These are phyloP conservation scores for Tylopilus balloui DNA, from an alignment of 768 basidiomycete genomes.

Conservation along the genomic window DNA sequence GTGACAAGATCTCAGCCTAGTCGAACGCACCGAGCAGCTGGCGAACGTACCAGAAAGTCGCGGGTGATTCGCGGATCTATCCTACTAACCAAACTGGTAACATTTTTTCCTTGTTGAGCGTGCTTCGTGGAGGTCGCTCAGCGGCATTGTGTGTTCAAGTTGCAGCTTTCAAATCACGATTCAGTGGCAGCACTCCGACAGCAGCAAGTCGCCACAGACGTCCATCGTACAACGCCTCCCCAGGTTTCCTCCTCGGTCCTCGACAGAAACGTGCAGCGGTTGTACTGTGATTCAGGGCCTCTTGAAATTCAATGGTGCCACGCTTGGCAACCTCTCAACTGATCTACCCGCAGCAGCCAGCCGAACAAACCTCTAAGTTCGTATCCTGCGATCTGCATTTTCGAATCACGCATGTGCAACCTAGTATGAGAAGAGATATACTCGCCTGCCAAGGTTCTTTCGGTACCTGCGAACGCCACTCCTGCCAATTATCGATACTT, in stretches of 20 bases:
- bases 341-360: neutral
- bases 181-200: conserved; percentile 1
- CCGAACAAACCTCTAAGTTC: neutral
- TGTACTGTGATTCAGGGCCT: too few relatives aligned
- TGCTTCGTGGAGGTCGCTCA: conserved; percentile 1
- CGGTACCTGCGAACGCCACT: conserved; percentile 4
- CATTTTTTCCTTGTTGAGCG: too few relatives aligned
- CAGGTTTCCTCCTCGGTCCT: neutral
- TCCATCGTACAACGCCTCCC: neutral
- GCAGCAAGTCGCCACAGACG: neutral
- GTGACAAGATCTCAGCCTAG: neutral
- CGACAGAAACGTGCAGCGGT: too few relatives aligned
- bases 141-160: too few relatives aligned
- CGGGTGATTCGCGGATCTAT: neutral
- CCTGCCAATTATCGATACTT: neutral
- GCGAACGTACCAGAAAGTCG: neutral
- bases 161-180: too few relatives aligned
- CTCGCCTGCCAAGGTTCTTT: conserved; percentile 4
- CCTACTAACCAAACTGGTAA: neutral
- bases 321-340: neutral
- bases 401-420: neutral
- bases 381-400: neutral
- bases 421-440: neutral
- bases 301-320: neutral
- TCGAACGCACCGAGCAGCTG: neutral